A percentile compares a stretch with the other conserved stretches of the same genome.
phyloP scores from a whole-genome alignment of 352 stramenopile genomes.

The Thalassiosira hispida region DNA sequence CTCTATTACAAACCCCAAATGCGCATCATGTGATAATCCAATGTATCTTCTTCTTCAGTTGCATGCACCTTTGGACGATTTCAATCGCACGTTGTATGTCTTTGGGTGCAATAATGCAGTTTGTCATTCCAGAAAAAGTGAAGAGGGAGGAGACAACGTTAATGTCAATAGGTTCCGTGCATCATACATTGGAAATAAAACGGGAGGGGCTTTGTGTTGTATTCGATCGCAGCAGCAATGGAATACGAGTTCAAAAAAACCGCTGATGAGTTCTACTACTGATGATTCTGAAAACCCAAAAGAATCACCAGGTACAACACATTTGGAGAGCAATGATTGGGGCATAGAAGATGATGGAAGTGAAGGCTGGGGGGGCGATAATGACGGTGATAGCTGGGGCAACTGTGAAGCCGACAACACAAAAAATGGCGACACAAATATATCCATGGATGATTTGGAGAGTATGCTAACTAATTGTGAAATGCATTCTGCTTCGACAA shows the following conservation, averaged over 20 bases:
- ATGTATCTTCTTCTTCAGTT: conserved; percentile 69
- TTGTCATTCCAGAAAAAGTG: conserved; percentile 23
- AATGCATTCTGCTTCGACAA: conserved; percentile 18
- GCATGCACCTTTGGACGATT: conserved; percentile 37
- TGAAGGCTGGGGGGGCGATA: conserved; percentile 31
- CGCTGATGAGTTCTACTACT: not conserved
- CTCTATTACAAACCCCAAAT: conserved; percentile 31
- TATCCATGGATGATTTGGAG: conserved; percentile 57
- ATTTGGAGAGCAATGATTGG: conserved; percentile 46
- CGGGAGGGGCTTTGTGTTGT: conserved; percentile 31
- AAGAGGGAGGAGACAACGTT: not conserved
- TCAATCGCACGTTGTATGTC: conserved; percentile 49
- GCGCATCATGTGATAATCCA: conserved; percentile 37
- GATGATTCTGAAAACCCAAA: conserved; percentile 15
- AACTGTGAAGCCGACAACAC: not conserved
- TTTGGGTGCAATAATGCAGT: conserved; percentile 61
- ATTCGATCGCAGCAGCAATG: conserved; percentile 37
- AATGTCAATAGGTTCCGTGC: not conserved
- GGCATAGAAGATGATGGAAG: conserved; percentile 35
- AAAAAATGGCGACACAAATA: conserved; percentile 12
- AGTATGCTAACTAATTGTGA: conserved; percentile 57
- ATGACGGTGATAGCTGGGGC: conserved; percentile 48
- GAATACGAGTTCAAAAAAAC: not conserved
- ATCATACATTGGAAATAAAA: conserved; percentile 5
- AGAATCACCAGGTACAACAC: not conserved